Base-by-base conservation (phyloP, 208 protist species). In the Jaenimonas drosophilae region DNA sequence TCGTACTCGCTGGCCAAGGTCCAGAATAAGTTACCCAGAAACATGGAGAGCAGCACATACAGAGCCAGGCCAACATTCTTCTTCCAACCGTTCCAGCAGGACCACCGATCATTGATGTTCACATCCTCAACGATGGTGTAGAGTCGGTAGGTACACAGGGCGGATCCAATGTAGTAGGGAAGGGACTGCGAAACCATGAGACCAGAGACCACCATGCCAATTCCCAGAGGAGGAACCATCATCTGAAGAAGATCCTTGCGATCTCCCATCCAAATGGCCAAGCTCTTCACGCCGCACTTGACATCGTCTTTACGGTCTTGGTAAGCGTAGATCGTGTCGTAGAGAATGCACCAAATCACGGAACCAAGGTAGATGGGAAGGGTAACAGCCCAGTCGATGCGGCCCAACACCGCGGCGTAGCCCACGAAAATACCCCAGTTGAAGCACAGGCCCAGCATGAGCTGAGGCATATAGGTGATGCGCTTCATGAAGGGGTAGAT, bases 401-500 rank as follows among this genome's bases (percentile, higher is more conserved):
- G 70, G 4, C 80, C 80, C 7, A 89, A 55, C 20, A 92, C 80
- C 0, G 84, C 79, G 0, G 79, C 76, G 64, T 92, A 92, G 31
- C 84, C 84, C 2, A 89, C 84, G 58, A 92, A 88, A 47, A 92
- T 86, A 26, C 84, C 79, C 71, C 71, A 84, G 54, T 85, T 88
- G 42, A 80, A 86, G 51, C 74, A 87, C 6, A 88, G 48, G 19
- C 76, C 78, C 4, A 88, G 55, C 27, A 82, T 67, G n/a, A 88
- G 25, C 72, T 92, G 84, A 21, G 77, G 77, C 17, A 68, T 59
- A 54, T 84, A 80, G 21, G 79, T 85, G 53, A 85, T 61, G 59
- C 79, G 79, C 53, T 88, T 87, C 79, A 88, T 85, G 26, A 91
- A 79, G 5, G 79, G 77, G 49, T 91, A 91, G 23, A 78, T 64